Evolutionary conservation across 2,329 filamentous ascomycete species (phyloP).

Genomic region (Aspergillus pseudoglaucus): DNA sequence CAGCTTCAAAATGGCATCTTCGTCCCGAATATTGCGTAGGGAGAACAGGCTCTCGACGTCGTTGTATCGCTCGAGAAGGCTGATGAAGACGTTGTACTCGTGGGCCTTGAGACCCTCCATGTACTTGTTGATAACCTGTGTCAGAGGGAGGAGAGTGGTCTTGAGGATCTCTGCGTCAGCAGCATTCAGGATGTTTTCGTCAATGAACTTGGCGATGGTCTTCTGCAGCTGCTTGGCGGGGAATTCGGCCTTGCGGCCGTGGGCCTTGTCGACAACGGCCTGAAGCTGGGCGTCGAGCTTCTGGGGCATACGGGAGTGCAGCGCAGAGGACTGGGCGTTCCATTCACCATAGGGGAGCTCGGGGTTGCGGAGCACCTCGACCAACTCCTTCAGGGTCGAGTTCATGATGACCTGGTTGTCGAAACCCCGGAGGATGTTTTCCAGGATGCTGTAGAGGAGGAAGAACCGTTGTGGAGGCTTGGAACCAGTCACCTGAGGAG

Average conservation of each 20-base stretch:
- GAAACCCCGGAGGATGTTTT: conserved; percentile 85
- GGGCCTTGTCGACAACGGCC: conserved; percentile 79
- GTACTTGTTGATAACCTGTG: conserved; percentile 72
- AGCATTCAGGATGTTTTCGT: conserved; percentile 66
- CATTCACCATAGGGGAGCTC: conserved; percentile 95
- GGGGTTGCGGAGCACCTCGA: conserved; percentile 81
- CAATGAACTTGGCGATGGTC: conserved; percentile 78
- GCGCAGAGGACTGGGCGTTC: conserved; percentile 88
- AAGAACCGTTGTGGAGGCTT: conserved; percentile 87
- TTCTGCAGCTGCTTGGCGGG: conserved; percentile 82
- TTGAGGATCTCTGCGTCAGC: conserved; percentile 68
- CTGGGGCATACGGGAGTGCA: conserved; percentile 95
- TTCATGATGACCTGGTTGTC: conserved; percentile 98
- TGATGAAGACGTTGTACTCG: conserved; percentile 75
- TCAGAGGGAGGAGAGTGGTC: conserved; percentile 66
- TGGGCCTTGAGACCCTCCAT: conserved; percentile 82
- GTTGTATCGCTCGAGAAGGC: conserved; percentile 74
- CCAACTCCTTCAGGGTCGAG: conserved; percentile 73
- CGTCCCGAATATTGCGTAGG: conserved; percentile 74
- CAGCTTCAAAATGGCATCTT: conserved; percentile 87
- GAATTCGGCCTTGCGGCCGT: conserved; percentile 74
- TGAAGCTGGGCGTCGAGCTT: conserved; percentile 79
- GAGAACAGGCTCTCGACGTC: conserved; percentile 83
- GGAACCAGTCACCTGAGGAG: conserved; percentile 77
- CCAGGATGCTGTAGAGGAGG: conserved; percentile 67